Evolutionary conservation across 352 stramenopile species (phyloP), one percentile per base, ranked within the genome.

Genomic region (Pythium rhizo-oryzae): DNA sequence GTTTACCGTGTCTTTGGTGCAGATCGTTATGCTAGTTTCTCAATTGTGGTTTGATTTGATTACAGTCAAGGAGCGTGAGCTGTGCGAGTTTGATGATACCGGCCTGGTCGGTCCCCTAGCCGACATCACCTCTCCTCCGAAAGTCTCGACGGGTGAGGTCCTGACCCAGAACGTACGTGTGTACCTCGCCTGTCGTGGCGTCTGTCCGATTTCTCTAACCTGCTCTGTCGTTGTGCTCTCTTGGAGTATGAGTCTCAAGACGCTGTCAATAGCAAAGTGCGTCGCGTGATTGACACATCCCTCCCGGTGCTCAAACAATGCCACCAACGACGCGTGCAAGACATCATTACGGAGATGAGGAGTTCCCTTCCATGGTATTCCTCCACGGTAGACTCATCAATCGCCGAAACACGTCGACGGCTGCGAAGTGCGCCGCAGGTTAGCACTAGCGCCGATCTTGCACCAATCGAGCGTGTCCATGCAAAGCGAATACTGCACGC

Each of bases 231-330:
- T 2, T 50, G 43, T 62, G 21, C 61, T 28, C 19, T 65, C 19
- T 44, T 46, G 1, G 16, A 74, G 68, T 46, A 37, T 25, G 55
- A 65, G 47, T 71, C 67, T 49, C 77, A 83, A 59, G 66, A 72
- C 12, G 56, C 76, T 51, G 57, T 80, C 6, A 77, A 82, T 21
- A 44, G 37, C 1, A 57, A 51, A 33, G 66, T 90, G n/a, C 63
- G 72, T 16, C 46, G 56, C 7, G 50, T 83, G 44, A 68, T 88
- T 25, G 65, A 74, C 6, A 51, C 76, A 25, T 69, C 79, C 13
- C 37, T 80, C 13, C 70, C 70, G 9, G 43, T 68, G 2, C 62
- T 90, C 21, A 58, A 87, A 62, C 41, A 65, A 44, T 88, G 81
- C 44, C 77, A 89, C 67, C 63, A 66, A 35, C 66, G 65, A 44